A percentile compares a stretch with the other conserved stretches of the same genome.
phyloP scores from a whole-genome alignment of 2,329 filamentous ascomycete species.

The Cladosporium halotolerans region DNA sequence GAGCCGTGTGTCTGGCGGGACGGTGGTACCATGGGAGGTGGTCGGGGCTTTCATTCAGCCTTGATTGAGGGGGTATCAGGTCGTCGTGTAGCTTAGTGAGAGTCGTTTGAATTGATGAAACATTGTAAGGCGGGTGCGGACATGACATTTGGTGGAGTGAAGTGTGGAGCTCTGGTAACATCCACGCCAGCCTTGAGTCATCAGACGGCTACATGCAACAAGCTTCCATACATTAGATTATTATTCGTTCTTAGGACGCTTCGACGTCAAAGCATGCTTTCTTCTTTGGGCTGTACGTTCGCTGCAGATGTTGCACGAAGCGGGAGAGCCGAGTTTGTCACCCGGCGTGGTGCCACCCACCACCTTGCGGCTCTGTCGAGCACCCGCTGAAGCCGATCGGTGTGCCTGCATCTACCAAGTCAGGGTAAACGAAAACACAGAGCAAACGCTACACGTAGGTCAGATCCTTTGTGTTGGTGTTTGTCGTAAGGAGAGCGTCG shows the following conservation, averaged over 20 bases:
- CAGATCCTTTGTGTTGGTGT: not conserved
- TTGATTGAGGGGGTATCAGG: not conserved
- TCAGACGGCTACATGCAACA: too few relatives aligned
- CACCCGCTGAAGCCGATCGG: not conserved
- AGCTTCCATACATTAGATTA: too few relatives aligned
- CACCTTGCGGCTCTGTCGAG: constrained; percentile 9
- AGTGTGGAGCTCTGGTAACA: too few relatives aligned
- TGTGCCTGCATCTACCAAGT: not conserved
- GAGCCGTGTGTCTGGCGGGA: constrained; percentile 8
- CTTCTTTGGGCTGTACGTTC: not conserved
- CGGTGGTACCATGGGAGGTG: constrained; percentile 3
- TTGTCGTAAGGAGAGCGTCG: too few relatives aligned
- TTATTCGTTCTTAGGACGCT: too few relatives aligned
- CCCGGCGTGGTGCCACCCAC: constrained; percentile 7
- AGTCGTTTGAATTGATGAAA: not conserved
- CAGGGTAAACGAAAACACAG: constrained; percentile 9
- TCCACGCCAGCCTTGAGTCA: too few relatives aligned
- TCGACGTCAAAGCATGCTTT: not conserved
- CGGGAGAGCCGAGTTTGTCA: constrained; percentile 7
- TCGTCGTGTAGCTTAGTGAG: too few relatives aligned
- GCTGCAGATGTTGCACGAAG: constrained; percentile 2
- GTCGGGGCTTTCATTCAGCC: constrained; percentile 3
- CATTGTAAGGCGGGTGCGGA: constrained; percentile 1
- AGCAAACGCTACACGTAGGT: constrained; percentile 5
- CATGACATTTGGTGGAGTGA: not conserved